Percentiles rank a stretch among this genome's conserved stretches.
These are phyloP conservation scores for Colletotrichum ledebouriae DNA, from an alignment of 2,329 filamentous ascomycete genomes.

Conservation along the genomic window DNA sequence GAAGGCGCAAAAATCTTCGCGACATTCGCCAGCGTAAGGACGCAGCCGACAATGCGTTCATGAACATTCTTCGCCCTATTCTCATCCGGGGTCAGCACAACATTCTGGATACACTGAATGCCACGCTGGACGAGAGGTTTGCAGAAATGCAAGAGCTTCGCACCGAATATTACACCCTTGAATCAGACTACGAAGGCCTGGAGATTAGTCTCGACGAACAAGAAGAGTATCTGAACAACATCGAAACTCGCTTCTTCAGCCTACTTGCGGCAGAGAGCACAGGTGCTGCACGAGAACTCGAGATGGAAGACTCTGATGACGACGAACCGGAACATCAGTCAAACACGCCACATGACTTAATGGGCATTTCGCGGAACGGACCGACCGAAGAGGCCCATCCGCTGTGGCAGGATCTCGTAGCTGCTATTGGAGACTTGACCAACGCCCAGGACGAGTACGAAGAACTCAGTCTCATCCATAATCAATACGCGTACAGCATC, in stretches of 20 bases:
- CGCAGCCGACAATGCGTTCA: constrained; percentile 56
- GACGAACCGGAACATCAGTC: constrained; percentile 21
- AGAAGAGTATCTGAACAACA: constrained; percentile 51
- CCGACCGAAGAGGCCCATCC: constrained; percentile 60
- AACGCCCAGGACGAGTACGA: constrained; percentile 62
- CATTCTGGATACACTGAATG: constrained; percentile 43
- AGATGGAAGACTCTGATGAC: constrained; percentile 32
- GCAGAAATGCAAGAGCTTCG: constrained; percentile 54
- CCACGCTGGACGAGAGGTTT: constrained; percentile 49
- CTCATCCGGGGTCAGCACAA: constrained; percentile 48
- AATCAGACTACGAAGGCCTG: constrained; percentile 54
- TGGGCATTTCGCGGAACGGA: constrained; percentile 53
- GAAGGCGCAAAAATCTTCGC: constrained; percentile 50
- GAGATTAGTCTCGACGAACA: constrained; percentile 54
- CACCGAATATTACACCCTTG: constrained; percentile 54
- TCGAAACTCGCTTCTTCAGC: constrained; percentile 57
- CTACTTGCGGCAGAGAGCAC: constrained; percentile 47
- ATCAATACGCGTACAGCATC: constrained; percentile 55
- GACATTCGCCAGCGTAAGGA: constrained; percentile 51
- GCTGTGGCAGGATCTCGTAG: constrained; percentile 59
- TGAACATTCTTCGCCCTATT: constrained; percentile 55
- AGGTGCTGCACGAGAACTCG: constrained; percentile 7
- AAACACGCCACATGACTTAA: constrained; percentile 51
- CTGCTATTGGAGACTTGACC: constrained; percentile 59
- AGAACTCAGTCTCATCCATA: constrained; percentile 58